Evolutionary conservation across 306 rosid genomes (phyloP).

Genomic region (Vigna hirtella): DNA sequence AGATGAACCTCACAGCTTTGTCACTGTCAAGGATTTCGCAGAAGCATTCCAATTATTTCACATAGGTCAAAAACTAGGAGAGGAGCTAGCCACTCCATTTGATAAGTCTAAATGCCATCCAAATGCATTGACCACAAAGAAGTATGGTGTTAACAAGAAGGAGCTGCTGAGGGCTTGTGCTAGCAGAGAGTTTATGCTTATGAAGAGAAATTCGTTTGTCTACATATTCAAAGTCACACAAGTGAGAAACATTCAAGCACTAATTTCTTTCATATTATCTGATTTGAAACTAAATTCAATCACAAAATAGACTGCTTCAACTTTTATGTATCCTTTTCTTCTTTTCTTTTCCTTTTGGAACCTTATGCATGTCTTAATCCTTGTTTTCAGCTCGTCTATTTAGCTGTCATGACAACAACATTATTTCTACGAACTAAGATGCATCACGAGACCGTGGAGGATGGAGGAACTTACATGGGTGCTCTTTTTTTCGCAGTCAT

Average conservation of each 20-base stretch:
- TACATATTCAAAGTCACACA: slow-evolving; percentile 72
- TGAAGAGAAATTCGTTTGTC: slow-evolving; percentile 88
- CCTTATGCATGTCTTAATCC: slow-evolving; percentile 30
- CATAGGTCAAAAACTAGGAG: slow-evolving; percentile 76
- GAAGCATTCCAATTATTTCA: slow-evolving; percentile 78
- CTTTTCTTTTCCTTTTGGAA: neutral
- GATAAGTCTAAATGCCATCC: slow-evolving; percentile 70
- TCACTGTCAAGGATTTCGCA: slow-evolving; percentile 67
- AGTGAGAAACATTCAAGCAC: slow-evolving; percentile 57
- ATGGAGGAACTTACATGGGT: slow-evolving; percentile 84
- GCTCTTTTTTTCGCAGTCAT: slow-evolving; percentile 75
- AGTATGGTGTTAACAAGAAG: slow-evolving; percentile 70
- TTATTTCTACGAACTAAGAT: slow-evolving; percentile 77
- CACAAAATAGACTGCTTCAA: neutral
- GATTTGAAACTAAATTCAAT: neutral
- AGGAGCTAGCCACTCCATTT: slow-evolving; percentile 76
- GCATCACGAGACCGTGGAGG: slow-evolving; percentile 60
- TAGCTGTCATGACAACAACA: slow-evolving; percentile 73
- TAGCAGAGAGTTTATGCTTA: slow-evolving; percentile 80
- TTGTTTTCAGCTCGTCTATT: slow-evolving; percentile 61
- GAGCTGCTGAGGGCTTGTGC: slow-evolving; percentile 78
- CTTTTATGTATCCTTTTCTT: neutral
- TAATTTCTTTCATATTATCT: neutral
- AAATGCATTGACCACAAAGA: slow-evolving; percentile 66
- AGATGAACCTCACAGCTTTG: slow-evolving; percentile 75